Percentiles rank a stretch among this genome's conserved stretches.
These are phyloP conservation scores for Diaporthe citrichinensis DNA, from an alignment of 2,329 filamentous ascomycete species.

Conservation along the genomic window DNA sequence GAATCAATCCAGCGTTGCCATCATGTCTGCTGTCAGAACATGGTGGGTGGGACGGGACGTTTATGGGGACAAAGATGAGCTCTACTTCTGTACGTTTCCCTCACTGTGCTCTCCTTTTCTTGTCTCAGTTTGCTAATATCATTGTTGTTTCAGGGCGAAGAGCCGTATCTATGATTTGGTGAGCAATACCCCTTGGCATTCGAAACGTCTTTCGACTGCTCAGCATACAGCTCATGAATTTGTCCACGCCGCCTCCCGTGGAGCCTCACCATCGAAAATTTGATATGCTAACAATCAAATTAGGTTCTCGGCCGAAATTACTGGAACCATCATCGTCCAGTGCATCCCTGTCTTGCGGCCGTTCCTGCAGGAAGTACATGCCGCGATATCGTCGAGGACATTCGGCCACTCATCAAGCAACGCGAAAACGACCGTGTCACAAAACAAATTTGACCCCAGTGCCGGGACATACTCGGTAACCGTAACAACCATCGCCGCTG, in stretches of 20 bases:
- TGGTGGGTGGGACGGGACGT: constrained; percentile 29
- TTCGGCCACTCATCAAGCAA: neutral
- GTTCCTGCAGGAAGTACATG: constrained; percentile 23
- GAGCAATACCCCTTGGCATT: neutral
- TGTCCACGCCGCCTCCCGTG: neutral
- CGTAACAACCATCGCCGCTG: neutral
- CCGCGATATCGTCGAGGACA: constrained; percentile 1
- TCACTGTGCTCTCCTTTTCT: too few relatives aligned
- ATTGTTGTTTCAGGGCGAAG: neutral
- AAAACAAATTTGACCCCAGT: constrained; percentile 14
- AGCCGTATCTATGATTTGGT: constrained; percentile 18
- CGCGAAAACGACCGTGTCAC: constrained; percentile 8
- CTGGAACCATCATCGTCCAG: constrained; percentile 35
- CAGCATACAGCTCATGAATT: neutral
- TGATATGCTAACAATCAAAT: neutral
- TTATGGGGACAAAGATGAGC: constrained; percentile 11
- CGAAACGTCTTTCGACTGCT: neutral
- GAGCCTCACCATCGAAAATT: neutral
- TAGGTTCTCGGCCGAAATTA: constrained; percentile 36
- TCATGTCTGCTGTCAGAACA: constrained; percentile 31
- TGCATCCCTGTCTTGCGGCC: constrained; percentile 34
- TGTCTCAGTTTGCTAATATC: neutral
- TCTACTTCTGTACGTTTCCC: constrained; percentile 18
- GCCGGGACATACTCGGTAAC: constrained; percentile 20
- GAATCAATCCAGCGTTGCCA: constrained; percentile 14